phyloP scores from a whole-genome alignment of 2,329 filamentous ascomycete genomes.

The Escovopsis sp. region DNA sequence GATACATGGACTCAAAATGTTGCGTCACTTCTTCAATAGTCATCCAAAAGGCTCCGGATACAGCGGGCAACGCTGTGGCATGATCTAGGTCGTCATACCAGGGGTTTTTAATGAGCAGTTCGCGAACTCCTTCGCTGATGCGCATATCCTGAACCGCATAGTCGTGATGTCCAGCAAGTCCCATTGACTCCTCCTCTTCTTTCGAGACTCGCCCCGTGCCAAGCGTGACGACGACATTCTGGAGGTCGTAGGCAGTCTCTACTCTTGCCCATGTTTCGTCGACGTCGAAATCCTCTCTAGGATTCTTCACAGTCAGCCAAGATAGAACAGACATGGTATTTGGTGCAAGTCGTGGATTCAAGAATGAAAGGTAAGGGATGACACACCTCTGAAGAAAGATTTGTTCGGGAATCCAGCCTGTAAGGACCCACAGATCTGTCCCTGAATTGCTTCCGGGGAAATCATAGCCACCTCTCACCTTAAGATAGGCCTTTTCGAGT shows the following conservation, averaged over 20 bases:
- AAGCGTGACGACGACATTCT: conserved; percentile 76
- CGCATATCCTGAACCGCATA: conserved; percentile 82
- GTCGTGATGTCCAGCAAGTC: conserved; percentile 80
- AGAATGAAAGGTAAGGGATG: conserved; percentile 5
- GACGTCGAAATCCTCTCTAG: conserved; percentile 61
- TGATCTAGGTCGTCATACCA: conserved; percentile 67
- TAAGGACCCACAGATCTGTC: conserved; percentile 84
- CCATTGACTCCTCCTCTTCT: conserved; percentile 64
- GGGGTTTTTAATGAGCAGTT: conserved; percentile 83
- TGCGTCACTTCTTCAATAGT: conserved; percentile 74
- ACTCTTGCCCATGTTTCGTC: conserved; percentile 67
- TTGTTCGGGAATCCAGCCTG: conserved; percentile 94
- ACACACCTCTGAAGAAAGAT: conserved; percentile 63
- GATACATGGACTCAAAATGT: conserved; percentile 87
- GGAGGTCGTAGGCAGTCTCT: conserved; percentile 55
- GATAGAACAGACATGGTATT: no score
- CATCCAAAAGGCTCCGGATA: conserved; percentile 82
- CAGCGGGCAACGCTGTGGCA: neutral
- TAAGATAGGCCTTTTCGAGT: conserved; percentile 91
- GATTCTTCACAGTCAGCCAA: neutral
- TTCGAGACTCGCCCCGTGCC: conserved; percentile 73
- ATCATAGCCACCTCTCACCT: conserved; percentile 89
- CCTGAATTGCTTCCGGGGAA: conserved; percentile 96
- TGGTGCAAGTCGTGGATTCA: no score
- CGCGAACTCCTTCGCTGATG: conserved; percentile 40